Percentiles rank a stretch among this genome's conserved stretches.
Conservation (phyloP, 352 stramenopile genomes). For the Phytopythium vexans region DNA sequence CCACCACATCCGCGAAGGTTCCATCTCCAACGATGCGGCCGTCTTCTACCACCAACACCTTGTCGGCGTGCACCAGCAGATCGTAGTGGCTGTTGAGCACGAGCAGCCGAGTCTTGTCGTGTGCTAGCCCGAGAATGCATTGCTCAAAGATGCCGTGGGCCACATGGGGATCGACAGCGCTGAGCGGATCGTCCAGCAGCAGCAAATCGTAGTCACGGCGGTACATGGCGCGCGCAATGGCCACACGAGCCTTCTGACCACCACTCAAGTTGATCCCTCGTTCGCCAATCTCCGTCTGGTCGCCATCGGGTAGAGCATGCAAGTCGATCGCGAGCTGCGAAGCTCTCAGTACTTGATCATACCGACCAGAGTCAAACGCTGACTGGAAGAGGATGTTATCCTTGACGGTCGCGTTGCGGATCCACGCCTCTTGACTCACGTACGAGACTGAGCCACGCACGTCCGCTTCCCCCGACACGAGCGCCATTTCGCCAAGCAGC, state of each 20-base stretch:
- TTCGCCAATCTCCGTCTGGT: constrained; percentile 59
- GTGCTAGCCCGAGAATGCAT: constrained; percentile 68
- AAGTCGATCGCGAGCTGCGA: constrained; percentile 42
- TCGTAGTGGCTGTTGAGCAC: constrained; percentile 94
- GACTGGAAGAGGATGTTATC: constrained; percentile 90
- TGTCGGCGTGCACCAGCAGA: constrained; percentile 59
- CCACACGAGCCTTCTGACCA: constrained; percentile 72
- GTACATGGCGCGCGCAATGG: constrained; percentile 91
- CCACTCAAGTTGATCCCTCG: constrained; percentile 58
- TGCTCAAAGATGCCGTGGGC: constrained; percentile 91
- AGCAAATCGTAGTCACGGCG: constrained; percentile 82
- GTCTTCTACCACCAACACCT: constrained; percentile 62
- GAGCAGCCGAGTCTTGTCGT: constrained; percentile 79
- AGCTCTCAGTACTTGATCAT: constrained; percentile 32
- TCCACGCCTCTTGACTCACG: constrained; percentile 90
- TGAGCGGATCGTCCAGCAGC: constrained; percentile 94
- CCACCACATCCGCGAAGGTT: constrained; percentile 57
- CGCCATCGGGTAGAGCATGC: constrained; percentile 38
- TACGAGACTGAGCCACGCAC: constrained; percentile 57
- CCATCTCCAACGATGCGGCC: constrained; percentile 82
- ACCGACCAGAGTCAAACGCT: constrained; percentile 28
- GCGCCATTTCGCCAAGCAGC: constrained; percentile 48
- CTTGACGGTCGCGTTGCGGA: constrained; percentile 85
- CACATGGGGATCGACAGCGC: constrained; percentile 95
- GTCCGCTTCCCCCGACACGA: constrained; percentile 10